Evolutionary conservation across 2,329 filamentous ascomycete genomes (phyloP), one percentile per base, ranked within the genome.

Genomic region (Leptographium lundbergii): DNA sequence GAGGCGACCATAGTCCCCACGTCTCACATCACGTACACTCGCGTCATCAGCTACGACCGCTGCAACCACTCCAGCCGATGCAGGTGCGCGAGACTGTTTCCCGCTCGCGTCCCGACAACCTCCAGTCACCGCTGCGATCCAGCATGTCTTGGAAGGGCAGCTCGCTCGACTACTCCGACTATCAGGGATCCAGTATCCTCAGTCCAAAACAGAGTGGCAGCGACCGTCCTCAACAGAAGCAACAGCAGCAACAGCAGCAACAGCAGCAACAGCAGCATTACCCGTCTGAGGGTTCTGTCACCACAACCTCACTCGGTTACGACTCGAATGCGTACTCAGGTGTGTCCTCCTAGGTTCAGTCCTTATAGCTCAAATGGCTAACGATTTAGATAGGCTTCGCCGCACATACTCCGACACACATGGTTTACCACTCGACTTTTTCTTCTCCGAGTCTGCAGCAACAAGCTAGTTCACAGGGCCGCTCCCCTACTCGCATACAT

Each of bases 91-190:
- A 84, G 57, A 76, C 80, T 2, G 76, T 83, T 71, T 75, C 75
- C 6, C 74, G 81, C 59, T 77, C 81, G 13, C 75, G 81, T 62
- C 78, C 81, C 3, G 81, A 84, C 55, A 80, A 74, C 13, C 68
- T 83, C 17, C 80, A 84, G 61, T 84, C 81, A 17, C 80, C 81
- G 3, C 69, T 85, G 53, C 74, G 81, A 42, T 75, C 81, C 11
- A 81, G 78, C 66, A 81, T 84, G 78, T 79, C 81, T 14, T 85
- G 82, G 82, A 84, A 84, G 67, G 78, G 79, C 17, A 79, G 81
- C 61, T 72, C 77, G 1, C 76, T 84, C 59, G 80, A 83, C 65
- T 85, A 83, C 66, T 75, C 73, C 13, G 75, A 73, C 13, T 83
- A 81, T 65, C 73, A 27, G 1, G 13, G 77, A 54, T 71, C 70